Percentiles rank a stretch among this genome's conserved stretches.
Conservation (phyloP, 176 grass and related monocot genomes). For the Eleusine indica region DNA sequence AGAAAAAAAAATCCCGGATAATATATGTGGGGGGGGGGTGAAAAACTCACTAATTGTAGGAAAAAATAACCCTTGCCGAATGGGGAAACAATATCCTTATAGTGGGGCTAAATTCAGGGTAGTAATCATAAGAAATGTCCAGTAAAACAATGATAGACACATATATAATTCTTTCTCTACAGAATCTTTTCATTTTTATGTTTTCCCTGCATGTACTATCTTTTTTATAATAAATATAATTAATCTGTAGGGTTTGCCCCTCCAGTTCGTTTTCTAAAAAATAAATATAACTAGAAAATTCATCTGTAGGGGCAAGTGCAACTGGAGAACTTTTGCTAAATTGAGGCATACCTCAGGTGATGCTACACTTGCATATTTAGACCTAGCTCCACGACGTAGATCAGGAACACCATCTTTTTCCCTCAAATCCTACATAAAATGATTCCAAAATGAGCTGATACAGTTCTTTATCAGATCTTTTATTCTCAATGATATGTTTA, state of each 20-base stretch:
- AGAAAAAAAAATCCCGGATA: background rate
- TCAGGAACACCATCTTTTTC: slow-evolving; percentile 88
- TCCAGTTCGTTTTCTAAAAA: background rate
- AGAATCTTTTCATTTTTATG: background rate
- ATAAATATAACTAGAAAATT: background rate
- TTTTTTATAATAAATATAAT: too few relatives aligned
- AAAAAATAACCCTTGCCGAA: background rate
- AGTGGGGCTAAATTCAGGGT: background rate
- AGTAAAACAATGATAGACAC: background rate
- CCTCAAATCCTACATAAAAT: slow-evolving; percentile 75
- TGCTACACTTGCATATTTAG: slow-evolving; percentile 81
- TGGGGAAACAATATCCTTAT: slow-evolving; percentile 8
- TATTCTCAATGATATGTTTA: background rate
- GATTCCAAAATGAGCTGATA: slow-evolving; percentile 35
- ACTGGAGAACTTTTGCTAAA: background rate
- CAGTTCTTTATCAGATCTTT: background rate
- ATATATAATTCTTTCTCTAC: background rate
- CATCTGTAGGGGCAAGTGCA: background rate
- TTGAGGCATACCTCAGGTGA: slow-evolving; percentile 71
- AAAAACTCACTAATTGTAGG: background rate
- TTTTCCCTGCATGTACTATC: too few relatives aligned
- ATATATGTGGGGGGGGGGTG: too few relatives aligned
- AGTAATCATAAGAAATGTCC: background rate
- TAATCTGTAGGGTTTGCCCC: too few relatives aligned
- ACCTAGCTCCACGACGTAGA: slow-evolving; percentile 80